Evolutionary conservation across 208 protist species (phyloP).

Genomic region (Crithidia expoeki): DNA sequence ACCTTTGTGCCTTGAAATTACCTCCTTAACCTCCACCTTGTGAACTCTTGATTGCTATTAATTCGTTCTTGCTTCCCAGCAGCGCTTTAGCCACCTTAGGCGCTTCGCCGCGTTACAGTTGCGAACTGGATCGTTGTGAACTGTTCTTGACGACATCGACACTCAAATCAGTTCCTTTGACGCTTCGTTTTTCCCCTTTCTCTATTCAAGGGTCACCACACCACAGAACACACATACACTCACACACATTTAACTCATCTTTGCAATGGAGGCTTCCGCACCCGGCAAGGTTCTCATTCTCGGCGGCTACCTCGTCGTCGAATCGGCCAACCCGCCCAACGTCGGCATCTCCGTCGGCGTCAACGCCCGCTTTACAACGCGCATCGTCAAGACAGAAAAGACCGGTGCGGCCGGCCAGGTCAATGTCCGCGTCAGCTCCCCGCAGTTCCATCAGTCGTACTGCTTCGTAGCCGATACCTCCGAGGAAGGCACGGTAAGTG

Average conservation of each 20-base stretch:
- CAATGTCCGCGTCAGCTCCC: conserved; percentile 69
- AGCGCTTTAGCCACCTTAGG: no score
- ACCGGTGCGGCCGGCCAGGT: conserved; percentile 22
- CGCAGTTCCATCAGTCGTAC: conserved; percentile 81
- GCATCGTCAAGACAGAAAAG: conserved; percentile 26
- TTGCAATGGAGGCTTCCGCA: conserved; percentile 68
- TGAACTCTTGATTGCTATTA: no score
- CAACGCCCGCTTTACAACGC: conserved; percentile 88
- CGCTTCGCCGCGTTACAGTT: no score
- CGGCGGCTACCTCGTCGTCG: conserved; percentile 95
- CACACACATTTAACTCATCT: neutral
- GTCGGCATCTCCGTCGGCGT: conserved; percentile 93
- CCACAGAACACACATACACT: neutral
- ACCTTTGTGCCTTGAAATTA: no score
- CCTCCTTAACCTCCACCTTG: no score
- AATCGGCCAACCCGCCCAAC: conserved; percentile 68
- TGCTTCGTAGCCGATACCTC: conserved; percentile 52
- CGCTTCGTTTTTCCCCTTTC: neutral
- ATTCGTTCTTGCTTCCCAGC: no score
- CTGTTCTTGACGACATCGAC: no score
- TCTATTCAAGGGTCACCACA: neutral
- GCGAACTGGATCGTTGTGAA: no score
- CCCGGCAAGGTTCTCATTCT: conserved; percentile 96
- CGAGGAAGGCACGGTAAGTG: conserved; percentile 33
- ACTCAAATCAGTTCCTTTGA: no score